Evolutionary conservation across 2,329 filamentous ascomycete species (phyloP), one percentile per base, ranked within the genome.

Genomic region (Coleophoma eucalyptorum): DNA sequence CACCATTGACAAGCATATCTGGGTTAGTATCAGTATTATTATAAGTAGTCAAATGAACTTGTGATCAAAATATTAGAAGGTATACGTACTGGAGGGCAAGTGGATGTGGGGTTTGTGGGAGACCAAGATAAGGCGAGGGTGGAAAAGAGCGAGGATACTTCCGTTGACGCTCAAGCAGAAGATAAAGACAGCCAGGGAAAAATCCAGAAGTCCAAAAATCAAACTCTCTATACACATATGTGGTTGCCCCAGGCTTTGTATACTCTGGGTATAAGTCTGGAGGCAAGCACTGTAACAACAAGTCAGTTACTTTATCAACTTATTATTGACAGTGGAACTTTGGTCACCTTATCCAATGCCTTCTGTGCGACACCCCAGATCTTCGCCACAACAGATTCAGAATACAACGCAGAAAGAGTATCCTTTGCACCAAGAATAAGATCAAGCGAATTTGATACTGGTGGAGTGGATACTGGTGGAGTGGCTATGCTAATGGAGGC

Each of bases 121-220:
- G 34, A 15, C n/a, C 37, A n/a, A n/a, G 48, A 31, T 40, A 38
- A 15, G 21, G 37, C 11, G 46, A 48, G 8, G 34, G 19, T 13
- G n/a, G 33, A 13, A 53, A 21, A 3, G 51, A 35, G 15, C 52
- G 44, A 12, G 59, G 49, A 42, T 65, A 65, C 38, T 60, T 65
- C 35, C 65, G 56, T 41, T 62, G 45, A 11, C 70, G 51, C 50
- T 72, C 65, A 5, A 74, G 60, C 0, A 77, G 62, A 1, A 69
- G 60, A 49, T 75, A 74, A 2, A 77, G 53, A 3, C 64, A 67
- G 0, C 74, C 74, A 0, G 73, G 73, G 49, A 77, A 76, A 64
- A 77, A 77, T 0, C 74, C 73, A 2, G 69, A 73, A 0, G 73
- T 76, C 74, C 74, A 77, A 50, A 75, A 75, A 10, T 70, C 65